Base-by-base conservation (phyloP, 768 basidiomycete genomes). In the Thelephora ganbajun region DNA sequence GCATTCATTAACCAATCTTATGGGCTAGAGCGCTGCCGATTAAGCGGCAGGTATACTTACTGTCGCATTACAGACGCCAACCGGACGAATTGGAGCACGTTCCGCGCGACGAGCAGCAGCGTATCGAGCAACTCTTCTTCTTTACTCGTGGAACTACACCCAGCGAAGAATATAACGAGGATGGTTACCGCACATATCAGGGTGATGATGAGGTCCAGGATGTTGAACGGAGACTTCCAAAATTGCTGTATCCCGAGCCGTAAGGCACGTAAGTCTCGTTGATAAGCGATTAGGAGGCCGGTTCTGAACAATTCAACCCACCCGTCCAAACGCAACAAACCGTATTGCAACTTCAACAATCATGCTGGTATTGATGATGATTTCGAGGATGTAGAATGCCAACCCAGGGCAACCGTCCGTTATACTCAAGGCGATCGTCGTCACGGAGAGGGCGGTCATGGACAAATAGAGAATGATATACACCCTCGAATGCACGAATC, bases 121-220 rank as follows among this genome's bases (percentile, higher is more conserved):
- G 90, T 96, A 60, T 98, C 96, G 43, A 98, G 73, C 1, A 98
- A 68, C 57, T 96, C 93, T 65, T 99, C 94, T 57, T 90, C 86
- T 66, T 88, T 89, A 61, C 85, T 89, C 34, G 79, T 77, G 26
- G 76, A 58, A 19, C 81, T 83, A 60, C 90, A 91, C 44, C 83
- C 80, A n/a, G 85, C 81, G 60, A 91, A 88, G 46, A 85, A 78
- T 43, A 98, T 77, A 16, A 98, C 78, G 30, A 93, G 70, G 43
- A 99, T 67, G 5, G 96, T 99, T 49, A 97, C 61, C 3, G 78
- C 82, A 59, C 94, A 98, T 66, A 99, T 88, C 23, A 76, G 54
- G 2, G 96, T 98, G 39, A 99, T 72, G 44, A 86, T 74, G 13
- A 96, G 72, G 61, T 97, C 93, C 56, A 93, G 71, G 30, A 88